Percentiles rank a stretch among this genome's conserved stretches.
phyloP scores from a whole-genome alignment of 2,329 filamentous ascomycete species.

The Cercospora nicotianae region DNA sequence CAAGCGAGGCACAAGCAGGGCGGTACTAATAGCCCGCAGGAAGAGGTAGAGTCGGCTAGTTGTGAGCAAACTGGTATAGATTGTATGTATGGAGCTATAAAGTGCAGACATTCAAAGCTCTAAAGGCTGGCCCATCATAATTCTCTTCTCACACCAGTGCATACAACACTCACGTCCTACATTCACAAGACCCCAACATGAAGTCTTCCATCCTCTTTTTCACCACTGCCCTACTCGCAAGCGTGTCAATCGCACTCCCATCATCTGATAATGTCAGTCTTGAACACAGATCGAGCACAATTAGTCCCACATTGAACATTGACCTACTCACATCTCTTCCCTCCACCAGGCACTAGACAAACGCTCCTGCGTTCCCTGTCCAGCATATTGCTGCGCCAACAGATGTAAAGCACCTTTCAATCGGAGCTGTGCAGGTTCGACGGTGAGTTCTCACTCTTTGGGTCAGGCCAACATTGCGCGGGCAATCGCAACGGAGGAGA shows the following conservation, averaged over 20 bases:
- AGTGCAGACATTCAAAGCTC: background rate
- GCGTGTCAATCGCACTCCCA: background rate
- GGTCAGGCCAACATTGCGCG: background rate
- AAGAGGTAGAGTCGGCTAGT: background rate
- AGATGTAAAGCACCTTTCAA: conserved; percentile 6
- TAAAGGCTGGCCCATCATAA: background rate
- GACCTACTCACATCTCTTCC: background rate
- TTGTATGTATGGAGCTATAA: background rate
- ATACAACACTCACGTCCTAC: background rate
- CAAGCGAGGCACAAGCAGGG: background rate
- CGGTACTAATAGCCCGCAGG: background rate
- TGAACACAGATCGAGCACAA: background rate
- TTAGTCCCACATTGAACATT: background rate
- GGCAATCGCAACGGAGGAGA: background rate
- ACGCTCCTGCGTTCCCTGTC: conserved; percentile 14
- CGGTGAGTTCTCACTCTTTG: background rate
- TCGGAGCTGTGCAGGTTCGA: conserved; percentile 9
- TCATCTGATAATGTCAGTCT: background rate
- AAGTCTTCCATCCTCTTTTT: background rate
- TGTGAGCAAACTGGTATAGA: background rate
- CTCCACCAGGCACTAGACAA: conserved; percentile 4
- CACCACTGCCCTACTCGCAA: background rate
- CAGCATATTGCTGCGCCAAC: conserved; percentile 14
- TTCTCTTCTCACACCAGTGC: background rate
- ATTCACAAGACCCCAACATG: background rate